A percentile compares a stretch with the other conserved stretches of the same genome.
These are phyloP conservation scores for Solanum hybrid DNA, from an alignment of 305 asterid species.

Conservation along the genomic window DNA sequence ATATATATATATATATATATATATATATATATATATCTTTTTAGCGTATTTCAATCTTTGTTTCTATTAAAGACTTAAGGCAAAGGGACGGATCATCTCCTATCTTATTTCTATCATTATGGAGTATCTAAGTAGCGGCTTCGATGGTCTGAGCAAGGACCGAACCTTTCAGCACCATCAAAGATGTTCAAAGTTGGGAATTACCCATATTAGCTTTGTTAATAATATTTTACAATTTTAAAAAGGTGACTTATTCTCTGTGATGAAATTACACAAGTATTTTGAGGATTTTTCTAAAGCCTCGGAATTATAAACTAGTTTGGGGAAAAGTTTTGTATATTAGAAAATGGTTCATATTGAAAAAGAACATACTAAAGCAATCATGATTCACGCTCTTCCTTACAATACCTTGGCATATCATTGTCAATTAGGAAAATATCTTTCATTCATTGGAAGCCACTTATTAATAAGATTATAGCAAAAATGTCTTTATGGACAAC, in stretches of 20 bases:
- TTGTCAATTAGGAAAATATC: neutral
- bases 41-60: neutral
- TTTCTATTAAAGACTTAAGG: neutral
- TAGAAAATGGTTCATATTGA: neutral
- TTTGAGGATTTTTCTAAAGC: neutral
- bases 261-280: too few species aligned
- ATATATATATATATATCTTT: neutral
- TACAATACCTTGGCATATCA: neutral
- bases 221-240: too few species aligned
- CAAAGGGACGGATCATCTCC: neutral
- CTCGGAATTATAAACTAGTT: too few species aligned
- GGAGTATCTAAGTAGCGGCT: neutral
- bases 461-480: neutral
- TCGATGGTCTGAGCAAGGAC: neutral
- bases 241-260: neutral
- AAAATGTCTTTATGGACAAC: too few species aligned
- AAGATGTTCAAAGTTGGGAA: neutral
- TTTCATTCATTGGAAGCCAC: neutral
- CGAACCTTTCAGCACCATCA: neutral
- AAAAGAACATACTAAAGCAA: neutral
- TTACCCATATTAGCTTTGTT: neutral
- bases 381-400: neutral
- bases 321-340: neutral
- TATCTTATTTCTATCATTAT: neutral
- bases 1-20: neutral